A percentile compares a stretch with the other conserved stretches of the same genome.
These are phyloP conservation scores for Paraphaeosphaeria minitans DNA, from an alignment of 2,329 filamentous ascomycete species.

Conservation along the genomic window DNA sequence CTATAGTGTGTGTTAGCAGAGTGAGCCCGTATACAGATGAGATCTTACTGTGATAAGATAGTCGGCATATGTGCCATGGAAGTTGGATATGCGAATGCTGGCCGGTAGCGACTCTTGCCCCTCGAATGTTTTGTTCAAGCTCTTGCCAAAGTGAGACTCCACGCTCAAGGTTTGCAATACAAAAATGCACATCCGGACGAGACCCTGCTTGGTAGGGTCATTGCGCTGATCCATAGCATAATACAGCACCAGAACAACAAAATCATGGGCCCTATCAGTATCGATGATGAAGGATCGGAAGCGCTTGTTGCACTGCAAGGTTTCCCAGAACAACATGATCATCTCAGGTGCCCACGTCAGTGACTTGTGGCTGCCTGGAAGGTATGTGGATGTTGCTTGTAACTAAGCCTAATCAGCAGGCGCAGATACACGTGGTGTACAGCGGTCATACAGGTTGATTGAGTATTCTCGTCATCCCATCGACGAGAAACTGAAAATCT, in stretches of 20 bases:
- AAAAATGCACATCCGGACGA: slow-evolving; percentile 98
- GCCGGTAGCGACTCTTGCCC: slow-evolving; percentile 85
- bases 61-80: slow-evolving; percentile 89
- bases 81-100: slow-evolving; percentile 80
- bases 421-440: not conserved
- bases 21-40: slow-evolving; percentile 4
- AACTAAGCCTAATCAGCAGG: slow-evolving; percentile 56
- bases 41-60: slow-evolving; percentile 83
- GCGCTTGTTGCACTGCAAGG: slow-evolving; percentile 94
- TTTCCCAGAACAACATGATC: slow-evolving; percentile 97
- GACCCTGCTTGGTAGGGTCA: slow-evolving; percentile 85
- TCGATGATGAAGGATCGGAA: slow-evolving; percentile 98
- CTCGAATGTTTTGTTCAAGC: slow-evolving; percentile 86
- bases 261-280: slow-evolving; percentile 90
- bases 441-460: slow-evolving; percentile 72
- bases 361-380: slow-evolving; percentile 80
- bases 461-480: slow-evolving; percentile 89
- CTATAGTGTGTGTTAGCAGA: slow-evolving; percentile 51
- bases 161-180: slow-evolving; percentile 93
- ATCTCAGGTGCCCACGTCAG: slow-evolving; percentile 92
- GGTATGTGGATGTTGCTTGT: slow-evolving; percentile 84
- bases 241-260: slow-evolving; percentile 86
- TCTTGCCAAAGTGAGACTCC: slow-evolving; percentile 86
- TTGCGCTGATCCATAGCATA: slow-evolving; percentile 89
- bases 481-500: slow-evolving; percentile 96